Evolutionary conservation across 176 grass and related monocot genomes (phyloP), one percentile per base, ranked within the genome.

Genomic region (Carex myosuroides): DNA sequence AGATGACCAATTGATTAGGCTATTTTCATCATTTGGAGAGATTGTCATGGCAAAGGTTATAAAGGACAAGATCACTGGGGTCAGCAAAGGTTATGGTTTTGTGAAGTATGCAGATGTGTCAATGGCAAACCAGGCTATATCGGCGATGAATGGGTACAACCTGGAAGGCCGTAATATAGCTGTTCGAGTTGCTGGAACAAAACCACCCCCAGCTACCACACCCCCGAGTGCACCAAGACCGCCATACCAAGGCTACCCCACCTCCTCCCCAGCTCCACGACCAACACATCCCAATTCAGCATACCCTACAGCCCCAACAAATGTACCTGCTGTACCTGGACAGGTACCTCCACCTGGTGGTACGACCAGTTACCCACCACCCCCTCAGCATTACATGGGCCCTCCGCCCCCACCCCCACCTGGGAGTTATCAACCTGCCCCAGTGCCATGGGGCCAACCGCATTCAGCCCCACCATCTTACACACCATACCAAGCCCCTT

Each of bases 11-110:
- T 73, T 99, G 37, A 90, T 99, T 57, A 87, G 81, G 6, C 65
- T 92, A 33, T 99, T 99, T 80, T 95, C 85, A 0, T 84, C 90
- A 52, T 99, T 94, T 86, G 96, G 96, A 32, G 93, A 95, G 62
- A 99, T 99, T 74, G 85, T 84, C 55, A 95, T 95, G 96, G 96
- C 96, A 4, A 99, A 99, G 83, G 93, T 99, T 84, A 95, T 99
- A 84, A 99, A 88, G 85, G 96, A 99, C 81, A 88, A 93, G 17
- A 89, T 87, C 55, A 94, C 89, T 33, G 91, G 93, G 52, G 75
- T 89, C 29, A 99, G 91, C 60, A 99, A 95, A 93, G 96, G 96
- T 30, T 95, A 99, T 59, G 96, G 96, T 11, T 99, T 99, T 90
- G 91, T 95, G 35, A 95, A 95, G 73, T 99, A 95, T 79, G 79